Percentiles rank a stretch among this genome's conserved stretches.
Conservation (phyloP, 495 filamentous ascomycete genomes). For the Neurospora sp. region DNA sequence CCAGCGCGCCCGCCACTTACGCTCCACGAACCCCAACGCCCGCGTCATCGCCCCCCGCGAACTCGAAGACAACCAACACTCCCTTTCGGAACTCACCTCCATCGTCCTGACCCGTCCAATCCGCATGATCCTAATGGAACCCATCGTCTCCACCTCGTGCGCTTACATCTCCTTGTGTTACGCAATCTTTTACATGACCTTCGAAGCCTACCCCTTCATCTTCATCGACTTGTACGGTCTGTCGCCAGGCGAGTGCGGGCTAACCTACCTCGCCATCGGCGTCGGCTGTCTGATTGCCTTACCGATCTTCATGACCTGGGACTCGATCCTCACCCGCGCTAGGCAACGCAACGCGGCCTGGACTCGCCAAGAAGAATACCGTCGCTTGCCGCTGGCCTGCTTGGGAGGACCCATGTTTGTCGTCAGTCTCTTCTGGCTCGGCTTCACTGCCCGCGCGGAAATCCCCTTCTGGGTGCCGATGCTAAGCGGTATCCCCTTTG, state of each 20-base stretch:
- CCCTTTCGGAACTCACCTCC: slow-evolving; percentile 23
- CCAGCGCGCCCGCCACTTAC: slow-evolving; percentile 41
- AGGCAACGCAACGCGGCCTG: slow-evolving; percentile 16
- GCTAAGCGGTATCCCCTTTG: slow-evolving; percentile 56
- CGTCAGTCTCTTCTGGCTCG: slow-evolving; percentile 61
- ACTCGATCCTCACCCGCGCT: slow-evolving; percentile 19
- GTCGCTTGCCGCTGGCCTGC: slow-evolving; percentile 58
- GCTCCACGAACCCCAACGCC: slow-evolving; percentile 34
- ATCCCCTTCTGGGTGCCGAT: slow-evolving; percentile 57
- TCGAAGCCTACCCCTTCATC: slow-evolving; percentile 58
- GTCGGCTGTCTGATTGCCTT: slow-evolving; percentile 35
- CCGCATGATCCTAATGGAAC: slow-evolving; percentile 34
- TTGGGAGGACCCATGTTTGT: slow-evolving; percentile 54
- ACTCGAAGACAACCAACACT: slow-evolving; percentile 18
- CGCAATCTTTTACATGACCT: slow-evolving; percentile 67
- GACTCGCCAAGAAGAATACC: slow-evolving; percentile 44
- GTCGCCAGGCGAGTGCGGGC: slow-evolving; percentile 32
- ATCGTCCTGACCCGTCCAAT: slow-evolving; percentile 31
- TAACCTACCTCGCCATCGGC: slow-evolving; percentile 40
- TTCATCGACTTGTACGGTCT: slow-evolving; percentile 41
- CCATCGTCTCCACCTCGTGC: slow-evolving; percentile 49
- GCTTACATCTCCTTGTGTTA: slow-evolving; percentile 61
- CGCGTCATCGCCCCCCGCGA: slow-evolving; percentile 26
- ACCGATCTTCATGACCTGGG: slow-evolving; percentile 42
- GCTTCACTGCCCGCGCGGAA: slow-evolving; percentile 47